These are phyloP conservation scores for Hyaloscypha hepaticicola DNA, from an alignment of 495 filamentous ascomycete genomes.

Conservation along the genomic window DNA sequence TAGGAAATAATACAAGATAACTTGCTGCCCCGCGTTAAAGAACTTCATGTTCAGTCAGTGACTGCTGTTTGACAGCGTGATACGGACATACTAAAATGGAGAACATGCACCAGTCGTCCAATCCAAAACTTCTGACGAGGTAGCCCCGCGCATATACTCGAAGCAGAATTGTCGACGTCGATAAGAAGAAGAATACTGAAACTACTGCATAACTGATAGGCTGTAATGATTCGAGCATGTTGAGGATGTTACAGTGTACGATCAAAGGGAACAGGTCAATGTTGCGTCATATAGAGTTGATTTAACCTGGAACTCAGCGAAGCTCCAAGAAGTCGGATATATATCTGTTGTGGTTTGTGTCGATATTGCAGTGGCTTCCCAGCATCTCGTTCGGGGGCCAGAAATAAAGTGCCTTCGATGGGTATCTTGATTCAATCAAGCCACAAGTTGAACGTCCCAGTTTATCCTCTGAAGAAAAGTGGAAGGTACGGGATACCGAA, in stretches of 20 bases:
- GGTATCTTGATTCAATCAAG: not conserved
- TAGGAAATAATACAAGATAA: constrained; percentile 21
- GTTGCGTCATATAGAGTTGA: not conserved
- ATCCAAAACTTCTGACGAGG: constrained; percentile 38
- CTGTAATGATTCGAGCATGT: constrained; percentile 4
- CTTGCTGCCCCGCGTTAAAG: constrained; percentile 8
- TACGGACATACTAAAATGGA: constrained; percentile 32
- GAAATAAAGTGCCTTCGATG: not conserved
- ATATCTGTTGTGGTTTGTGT: not conserved
- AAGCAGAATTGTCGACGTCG: constrained; percentile 34
- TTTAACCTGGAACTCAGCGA: not conserved
- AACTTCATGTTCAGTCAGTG: constrained; percentile 30
- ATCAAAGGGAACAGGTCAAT: not conserved
- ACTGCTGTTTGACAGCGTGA: not conserved
- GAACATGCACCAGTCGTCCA: constrained; percentile 44
- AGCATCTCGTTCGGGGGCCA: not conserved
- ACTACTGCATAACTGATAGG: constrained; percentile 25
- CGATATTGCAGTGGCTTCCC: not conserved
- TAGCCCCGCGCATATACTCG: constrained; percentile 40
- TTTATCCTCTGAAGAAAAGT: not conserved
- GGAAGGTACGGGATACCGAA: not conserved
- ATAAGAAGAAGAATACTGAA: constrained; percentile 36
- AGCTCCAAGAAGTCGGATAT: not conserved
- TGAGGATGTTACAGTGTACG: not conserved
- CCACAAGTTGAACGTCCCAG: not conserved